phyloP scores from a whole-genome alignment of 2,329 filamentous ascomycete species.

The Xylariales sp. region DNA sequence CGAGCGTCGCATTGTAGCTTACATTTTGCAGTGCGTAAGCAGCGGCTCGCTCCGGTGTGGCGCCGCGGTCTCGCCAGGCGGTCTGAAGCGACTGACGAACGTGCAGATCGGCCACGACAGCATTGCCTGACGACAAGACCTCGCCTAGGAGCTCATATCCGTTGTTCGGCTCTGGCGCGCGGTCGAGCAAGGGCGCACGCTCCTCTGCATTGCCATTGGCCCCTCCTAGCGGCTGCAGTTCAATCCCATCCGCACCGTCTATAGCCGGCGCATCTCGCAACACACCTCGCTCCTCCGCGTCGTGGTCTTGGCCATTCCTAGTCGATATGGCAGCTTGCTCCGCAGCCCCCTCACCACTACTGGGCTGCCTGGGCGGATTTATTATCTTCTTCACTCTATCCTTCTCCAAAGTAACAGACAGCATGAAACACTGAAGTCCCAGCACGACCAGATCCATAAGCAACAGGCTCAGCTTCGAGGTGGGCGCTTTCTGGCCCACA shows the following conservation, averaged over 20 bases:
- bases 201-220: conserved; percentile 18
- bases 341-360: conserved; percentile 17
- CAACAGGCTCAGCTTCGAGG: conserved; percentile 51
- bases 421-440: conserved; percentile 57
- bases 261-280: conserved; percentile 30
- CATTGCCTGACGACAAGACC: conserved; percentile 51
- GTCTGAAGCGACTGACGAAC: conserved; percentile 44
- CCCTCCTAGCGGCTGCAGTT: conserved; percentile 35
- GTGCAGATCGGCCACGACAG: conserved; percentile 49
- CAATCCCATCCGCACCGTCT: conserved; percentile 39
- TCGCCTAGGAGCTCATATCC: conserved; percentile 29
- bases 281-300: conserved; percentile 53
- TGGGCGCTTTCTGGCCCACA: conserved; percentile 60
- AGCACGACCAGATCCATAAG: conserved; percentile 53
- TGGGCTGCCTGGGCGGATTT: conserved; percentile 24
- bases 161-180: conserved; percentile 11
- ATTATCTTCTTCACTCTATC: conserved; percentile 50
- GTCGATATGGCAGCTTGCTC: conserved; percentile 10
- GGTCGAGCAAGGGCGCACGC: conserved; percentile 22
- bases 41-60: conserved; percentile 35
- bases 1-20: conserved; percentile 49
- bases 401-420: conserved; percentile 57
- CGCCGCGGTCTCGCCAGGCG: conserved; percentile 37
- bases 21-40: conserved; percentile 50
- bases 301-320: conserved; percentile 40